Conservation (phyloP, 768 basidiomycete genomes). For the Tylopilus subfusipes region DNA sequence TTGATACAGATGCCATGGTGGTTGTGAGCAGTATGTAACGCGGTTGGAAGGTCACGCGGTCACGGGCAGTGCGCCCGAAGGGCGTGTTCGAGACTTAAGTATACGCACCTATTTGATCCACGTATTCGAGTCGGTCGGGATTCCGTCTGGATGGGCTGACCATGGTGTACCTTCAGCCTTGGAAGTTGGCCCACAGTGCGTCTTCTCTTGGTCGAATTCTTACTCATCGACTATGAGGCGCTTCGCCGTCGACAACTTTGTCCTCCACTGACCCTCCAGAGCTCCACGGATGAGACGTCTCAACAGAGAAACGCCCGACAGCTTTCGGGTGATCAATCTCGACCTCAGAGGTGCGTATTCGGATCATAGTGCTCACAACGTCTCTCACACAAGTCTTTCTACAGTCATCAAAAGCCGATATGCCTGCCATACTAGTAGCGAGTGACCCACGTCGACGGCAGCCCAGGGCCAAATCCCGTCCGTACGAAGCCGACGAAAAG, state of each 20-base stretch:
- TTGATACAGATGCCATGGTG: too few relatives aligned
- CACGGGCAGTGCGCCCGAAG: too few relatives aligned
- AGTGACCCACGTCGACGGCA: constrained; percentile 22
- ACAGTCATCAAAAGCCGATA: constrained; percentile 25
- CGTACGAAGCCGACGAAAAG: constrained; percentile 17
- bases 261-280: not conserved
- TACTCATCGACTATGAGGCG: not conserved
- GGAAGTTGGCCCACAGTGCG: too few relatives aligned
- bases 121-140: too few relatives aligned
- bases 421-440: constrained; percentile 15
- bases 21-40: too few relatives aligned
- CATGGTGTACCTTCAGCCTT: too few relatives aligned
- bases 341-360: constrained; percentile 18
- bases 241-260: not conserved
- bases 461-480: constrained; percentile 1
- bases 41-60: too few relatives aligned
- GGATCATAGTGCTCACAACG: not conserved
- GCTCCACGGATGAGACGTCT: not conserved
- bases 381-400: not conserved
- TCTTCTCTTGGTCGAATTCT: too few relatives aligned
- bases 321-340: constrained; percentile 25
- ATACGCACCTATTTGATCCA: too few relatives aligned
- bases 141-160: too few relatives aligned
- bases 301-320: not conserved
- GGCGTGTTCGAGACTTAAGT: too few relatives aligned